Percentiles rank a stretch among this genome's conserved stretches.
These are phyloP conservation scores for Leavenworthia alabamica DNA, from an alignment of 345 rosid genomes.

Conservation along the genomic window DNA sequence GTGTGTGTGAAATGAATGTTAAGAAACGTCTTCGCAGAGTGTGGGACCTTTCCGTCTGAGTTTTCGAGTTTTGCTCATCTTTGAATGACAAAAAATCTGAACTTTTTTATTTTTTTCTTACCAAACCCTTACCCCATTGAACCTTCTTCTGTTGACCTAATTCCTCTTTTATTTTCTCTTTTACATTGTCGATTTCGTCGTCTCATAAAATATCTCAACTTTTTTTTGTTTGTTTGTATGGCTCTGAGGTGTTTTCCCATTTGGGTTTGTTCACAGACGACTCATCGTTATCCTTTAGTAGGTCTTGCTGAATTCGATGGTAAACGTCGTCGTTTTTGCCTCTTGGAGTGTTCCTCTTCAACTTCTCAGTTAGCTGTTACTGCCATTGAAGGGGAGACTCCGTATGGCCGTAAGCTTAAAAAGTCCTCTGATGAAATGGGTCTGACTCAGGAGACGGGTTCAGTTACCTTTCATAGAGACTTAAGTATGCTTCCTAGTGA, in stretches of 20 bases:
- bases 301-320: slow-evolving; percentile 22
- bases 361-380: slow-evolving; percentile 44
- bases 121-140: slow-evolving; percentile 17
- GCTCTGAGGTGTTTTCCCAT: slow-evolving; percentile 50
- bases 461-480: slow-evolving; percentile 56
- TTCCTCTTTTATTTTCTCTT: background rate
- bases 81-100: slow-evolving; percentile 6
- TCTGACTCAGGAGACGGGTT: slow-evolving; percentile 25
- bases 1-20: too few relatives aligned
- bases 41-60: slow-evolving; percentile 27
- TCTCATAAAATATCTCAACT: slow-evolving; percentile 15
- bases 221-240: slow-evolving; percentile 29
- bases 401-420: slow-evolving; percentile 31
- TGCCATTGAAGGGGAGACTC: slow-evolving; percentile 60
- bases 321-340: slow-evolving; percentile 32
- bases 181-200: slow-evolving; percentile 10
- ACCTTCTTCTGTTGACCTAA: slow-evolving; percentile 25
- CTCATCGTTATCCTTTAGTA: slow-evolving; percentile 27
- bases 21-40: slow-evolving; percentile 26
- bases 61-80: slow-evolving; percentile 18
- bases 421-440: slow-evolving; percentile 41
- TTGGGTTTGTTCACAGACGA: slow-evolving; percentile 44
- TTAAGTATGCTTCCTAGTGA: slow-evolving; percentile 81
- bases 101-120: slow-evolving; percentile 18
- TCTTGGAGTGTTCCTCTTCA: slow-evolving; percentile 43